Conservation (phyloP, 2,329 filamentous ascomycete species). For the Exophiala sp. region DNA sequence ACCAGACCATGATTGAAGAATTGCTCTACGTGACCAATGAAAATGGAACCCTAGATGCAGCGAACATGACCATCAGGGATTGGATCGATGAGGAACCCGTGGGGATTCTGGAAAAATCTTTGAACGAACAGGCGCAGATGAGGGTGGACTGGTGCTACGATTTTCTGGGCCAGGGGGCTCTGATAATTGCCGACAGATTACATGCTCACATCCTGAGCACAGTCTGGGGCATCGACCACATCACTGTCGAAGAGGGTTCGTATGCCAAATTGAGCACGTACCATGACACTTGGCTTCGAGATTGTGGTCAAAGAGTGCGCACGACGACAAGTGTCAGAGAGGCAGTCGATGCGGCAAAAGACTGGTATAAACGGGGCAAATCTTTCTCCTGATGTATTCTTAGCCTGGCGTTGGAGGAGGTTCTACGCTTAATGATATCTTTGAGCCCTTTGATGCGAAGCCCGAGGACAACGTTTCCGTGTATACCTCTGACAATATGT, state of each 20-base stretch:
- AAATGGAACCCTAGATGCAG: background rate
- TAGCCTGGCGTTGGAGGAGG: too few relatives aligned
- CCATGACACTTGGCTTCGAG: background rate
- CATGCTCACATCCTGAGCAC: background rate
- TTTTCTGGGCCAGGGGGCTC: background rate
- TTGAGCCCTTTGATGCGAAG: too few relatives aligned
- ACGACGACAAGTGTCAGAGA: background rate
- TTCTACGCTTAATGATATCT: too few relatives aligned
- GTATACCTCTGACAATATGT: too few relatives aligned
- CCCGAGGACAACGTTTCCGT: too few relatives aligned
- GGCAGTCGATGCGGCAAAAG: background rate
- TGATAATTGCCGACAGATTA: background rate
- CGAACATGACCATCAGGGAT: background rate
- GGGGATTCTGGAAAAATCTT: background rate
- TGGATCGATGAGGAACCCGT: background rate
- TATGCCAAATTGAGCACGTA: background rate
- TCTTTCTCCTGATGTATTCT: background rate
- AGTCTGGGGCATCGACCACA: background rate
- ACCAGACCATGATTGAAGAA: background rate
- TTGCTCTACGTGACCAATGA: background rate
- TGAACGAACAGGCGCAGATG: background rate
- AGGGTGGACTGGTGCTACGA: background rate
- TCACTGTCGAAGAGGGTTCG: background rate
- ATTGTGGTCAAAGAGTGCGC: background rate
- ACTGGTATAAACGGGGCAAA: background rate